phyloP scores from a whole-genome alignment of 139 green algal species.

The Closterium sp. region DNA sequence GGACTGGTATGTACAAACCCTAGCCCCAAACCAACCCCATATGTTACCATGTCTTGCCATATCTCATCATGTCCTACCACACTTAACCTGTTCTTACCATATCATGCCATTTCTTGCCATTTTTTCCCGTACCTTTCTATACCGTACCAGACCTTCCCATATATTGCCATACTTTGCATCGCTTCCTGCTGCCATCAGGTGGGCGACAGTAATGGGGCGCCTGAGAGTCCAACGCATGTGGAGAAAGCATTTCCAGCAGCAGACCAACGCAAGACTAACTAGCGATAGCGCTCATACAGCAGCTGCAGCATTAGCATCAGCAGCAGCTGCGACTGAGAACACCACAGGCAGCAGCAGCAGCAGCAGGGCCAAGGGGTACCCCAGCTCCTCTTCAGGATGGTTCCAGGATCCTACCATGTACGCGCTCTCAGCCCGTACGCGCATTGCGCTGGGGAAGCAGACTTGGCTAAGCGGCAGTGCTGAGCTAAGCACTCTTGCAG shows the following conservation, averaged over 20 bases:
- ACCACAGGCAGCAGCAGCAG: neutral
- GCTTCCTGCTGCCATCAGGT: conserved; percentile 7
- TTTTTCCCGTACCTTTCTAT: neutral
- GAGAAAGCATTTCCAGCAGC: neutral
- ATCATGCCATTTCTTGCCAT: neutral
- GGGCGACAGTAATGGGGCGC: conserved; percentile 41
- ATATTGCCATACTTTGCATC: neutral
- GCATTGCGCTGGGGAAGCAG: conserved; percentile 3
- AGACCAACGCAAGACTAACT: neutral
- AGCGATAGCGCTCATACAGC: too few relatives aligned
- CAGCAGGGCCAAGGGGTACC: neutral
- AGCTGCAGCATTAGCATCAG: neutral
- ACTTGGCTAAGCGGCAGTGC: conserved; percentile 15
- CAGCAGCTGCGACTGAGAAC: too few relatives aligned
- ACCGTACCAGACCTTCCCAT: neutral
- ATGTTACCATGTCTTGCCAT: too few relatives aligned
- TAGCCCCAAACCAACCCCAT: too few relatives aligned
- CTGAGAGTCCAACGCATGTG: conserved; percentile 35
- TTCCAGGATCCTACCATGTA: conserved; percentile 25
- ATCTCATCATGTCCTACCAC: too few relatives aligned
- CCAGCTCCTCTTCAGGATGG: neutral
- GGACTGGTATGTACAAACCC: conserved; percentile 23
- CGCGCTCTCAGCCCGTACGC: conserved; percentile 4
- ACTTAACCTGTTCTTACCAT: neutral
- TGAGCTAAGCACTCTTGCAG: neutral